These are phyloP conservation scores for Erodium texanum DNA, from an alignment of 441 rosid genomes.

Conservation along the genomic window DNA sequence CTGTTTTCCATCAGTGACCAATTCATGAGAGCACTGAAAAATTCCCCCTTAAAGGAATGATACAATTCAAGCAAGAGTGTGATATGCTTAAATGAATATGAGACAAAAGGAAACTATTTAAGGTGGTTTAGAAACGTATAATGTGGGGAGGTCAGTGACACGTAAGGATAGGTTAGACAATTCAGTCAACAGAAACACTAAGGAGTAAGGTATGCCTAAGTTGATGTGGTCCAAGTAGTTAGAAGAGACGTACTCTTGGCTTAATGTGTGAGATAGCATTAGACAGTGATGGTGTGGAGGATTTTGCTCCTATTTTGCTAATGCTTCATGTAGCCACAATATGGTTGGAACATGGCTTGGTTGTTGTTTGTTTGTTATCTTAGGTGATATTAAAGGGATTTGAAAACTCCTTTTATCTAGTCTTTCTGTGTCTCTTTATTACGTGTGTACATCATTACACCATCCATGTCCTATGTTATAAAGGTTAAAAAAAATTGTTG, in stretches of 20 bases:
- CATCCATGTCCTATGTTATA: background rate
- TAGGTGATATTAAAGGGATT: background rate
- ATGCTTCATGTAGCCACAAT: background rate
- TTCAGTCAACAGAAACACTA: background rate
- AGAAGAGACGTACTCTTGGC: background rate
- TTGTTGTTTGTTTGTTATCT: background rate
- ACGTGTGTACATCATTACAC: too few relatives aligned
- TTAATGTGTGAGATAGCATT: too few relatives aligned
- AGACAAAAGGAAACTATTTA: background rate
- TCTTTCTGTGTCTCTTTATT: too few relatives aligned
- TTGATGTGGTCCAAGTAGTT: background rate
- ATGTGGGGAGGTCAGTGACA: background rate
- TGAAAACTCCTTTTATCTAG: background rate
- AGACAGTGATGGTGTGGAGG: too few relatives aligned
- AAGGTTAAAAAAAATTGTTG: background rate
- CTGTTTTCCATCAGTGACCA: too few relatives aligned
- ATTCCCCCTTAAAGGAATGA: background rate
- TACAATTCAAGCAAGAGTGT: background rate
- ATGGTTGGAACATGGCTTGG: background rate
- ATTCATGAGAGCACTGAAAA: too few relatives aligned
- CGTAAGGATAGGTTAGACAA: background rate
- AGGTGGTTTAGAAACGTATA: background rate
- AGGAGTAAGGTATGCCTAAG: background rate
- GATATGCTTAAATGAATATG: background rate
- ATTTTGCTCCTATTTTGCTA: background rate